phyloP scores from a whole-genome alignment of 2,329 filamentous ascomycete species.

The Cordyceps cicadae region DNA sequence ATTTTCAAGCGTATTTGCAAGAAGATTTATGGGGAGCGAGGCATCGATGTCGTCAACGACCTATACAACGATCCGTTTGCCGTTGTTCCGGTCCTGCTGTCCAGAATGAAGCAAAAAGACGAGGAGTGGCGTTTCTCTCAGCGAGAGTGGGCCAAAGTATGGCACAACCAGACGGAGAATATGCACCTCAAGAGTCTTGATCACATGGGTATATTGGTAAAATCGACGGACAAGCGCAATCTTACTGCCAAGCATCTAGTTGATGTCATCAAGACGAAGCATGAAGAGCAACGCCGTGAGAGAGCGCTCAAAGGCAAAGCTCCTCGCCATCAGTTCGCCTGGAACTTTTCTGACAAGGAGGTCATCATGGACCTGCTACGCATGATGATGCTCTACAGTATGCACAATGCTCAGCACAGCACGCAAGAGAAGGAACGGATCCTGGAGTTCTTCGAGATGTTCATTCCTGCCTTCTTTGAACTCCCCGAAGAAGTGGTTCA shows the following conservation, averaged over 20 bases:
- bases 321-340: conserved; percentile 65
- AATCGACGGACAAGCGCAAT: conserved; percentile 81
- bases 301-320: conserved; percentile 54
- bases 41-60: conserved; percentile 76
- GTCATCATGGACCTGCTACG: conserved; percentile 56
- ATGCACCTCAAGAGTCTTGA: conserved; percentile 96
- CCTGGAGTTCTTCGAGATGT: conserved; percentile 66
- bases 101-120: conserved; percentile 87
- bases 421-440: conserved; percentile 66
- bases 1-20: conserved; percentile 97
- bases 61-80: conserved; percentile 77
- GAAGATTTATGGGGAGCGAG: conserved; percentile 91
- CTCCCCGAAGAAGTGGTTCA: conserved; percentile 62
- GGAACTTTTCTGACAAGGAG: conserved; percentile 63
- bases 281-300: conserved; percentile 78
- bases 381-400: conserved; percentile 55
- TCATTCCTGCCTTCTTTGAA: conserved; percentile 69
- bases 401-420: conserved; percentile 63
- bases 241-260: conserved; percentile 86
- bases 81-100: conserved; percentile 81
- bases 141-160: conserved; percentile 98
- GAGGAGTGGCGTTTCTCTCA: conserved; percentile 97
- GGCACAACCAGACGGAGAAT: conserved; percentile 89
- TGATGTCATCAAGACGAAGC: conserved; percentile 83
- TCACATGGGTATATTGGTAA: conserved; percentile 88